These are phyloP conservation scores for Petunia secreta DNA, from an alignment of 257 asterid genomes.

Conservation along the genomic window DNA sequence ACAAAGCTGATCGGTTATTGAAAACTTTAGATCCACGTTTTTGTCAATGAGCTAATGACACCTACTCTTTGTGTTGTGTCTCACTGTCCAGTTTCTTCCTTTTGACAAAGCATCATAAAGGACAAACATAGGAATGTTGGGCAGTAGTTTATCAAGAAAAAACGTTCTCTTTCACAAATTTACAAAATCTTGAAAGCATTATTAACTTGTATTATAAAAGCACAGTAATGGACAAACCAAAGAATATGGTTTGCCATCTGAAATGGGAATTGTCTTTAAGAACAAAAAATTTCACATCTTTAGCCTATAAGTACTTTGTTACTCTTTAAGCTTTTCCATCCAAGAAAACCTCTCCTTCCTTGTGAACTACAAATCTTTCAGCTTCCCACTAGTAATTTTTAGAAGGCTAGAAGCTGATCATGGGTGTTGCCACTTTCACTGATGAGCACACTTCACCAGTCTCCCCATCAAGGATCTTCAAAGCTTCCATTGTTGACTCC, in stretches of 20 bases:
- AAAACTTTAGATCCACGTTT: background rate
- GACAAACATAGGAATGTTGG: no score
- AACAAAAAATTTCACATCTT: background rate
- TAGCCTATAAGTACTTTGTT: background rate
- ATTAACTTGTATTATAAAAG: background rate
- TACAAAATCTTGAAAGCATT: background rate
- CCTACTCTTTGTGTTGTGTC: no score
- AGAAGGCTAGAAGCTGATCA: slow-evolving; percentile 15
- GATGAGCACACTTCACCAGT: background rate
- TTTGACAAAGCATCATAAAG: no score
- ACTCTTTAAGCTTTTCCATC: background rate
- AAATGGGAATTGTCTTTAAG: background rate
- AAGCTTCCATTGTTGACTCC: slow-evolving; percentile 8
- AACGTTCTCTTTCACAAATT: no score
- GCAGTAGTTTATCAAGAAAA: no score
- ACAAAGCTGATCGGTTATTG: background rate
- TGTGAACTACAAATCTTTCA: background rate
- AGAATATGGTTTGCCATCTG: background rate
- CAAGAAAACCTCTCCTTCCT: background rate
- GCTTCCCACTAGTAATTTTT: background rate
- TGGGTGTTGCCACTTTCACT: slow-evolving; percentile 10
- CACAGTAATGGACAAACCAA: background rate
- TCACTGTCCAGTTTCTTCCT: no score
- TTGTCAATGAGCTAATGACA: no score
- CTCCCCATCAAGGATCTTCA: slow-evolving; percentile 23